Evolutionary conservation across 1,139 yeast species (phyloP), one percentile per base, ranked within the genome.

Genomic region (Blastobotrys elegans): DNA sequence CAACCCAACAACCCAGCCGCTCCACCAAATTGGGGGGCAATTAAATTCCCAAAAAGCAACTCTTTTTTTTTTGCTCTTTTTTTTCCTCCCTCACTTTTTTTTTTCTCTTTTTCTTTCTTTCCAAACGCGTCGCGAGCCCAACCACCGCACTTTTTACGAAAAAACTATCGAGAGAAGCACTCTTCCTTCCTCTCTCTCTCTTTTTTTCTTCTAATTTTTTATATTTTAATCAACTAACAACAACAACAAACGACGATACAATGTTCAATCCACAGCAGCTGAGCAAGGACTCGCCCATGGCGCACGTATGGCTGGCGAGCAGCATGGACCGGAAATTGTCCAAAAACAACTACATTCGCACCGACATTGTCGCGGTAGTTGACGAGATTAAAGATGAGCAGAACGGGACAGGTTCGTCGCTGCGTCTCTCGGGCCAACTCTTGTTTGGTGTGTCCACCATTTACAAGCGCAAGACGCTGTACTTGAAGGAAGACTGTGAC

Each of bases 271-370:
- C 46, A 18, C 45, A 45, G 32, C 44, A 46, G 30, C 30, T 48
- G 41, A 70, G 85, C 7, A 80, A 77, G 53, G 83, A 83, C 61
- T 94, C 95, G 2, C 95, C 96, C 1, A 70, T 89, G 57, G 95
- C 95, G 4, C 85, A 84, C 56, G 92, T 88, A 14, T 90, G 97
- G 97, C 74, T 90, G 47, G 97, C 97, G 2, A 92, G 96, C 30
- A 89, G 87, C 63, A 76, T 87, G 66, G 95, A 86, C 58, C 80
- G 82, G 60, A 85, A 84, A 58, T 74, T 90, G 41, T 76, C 95
- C 40, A 85, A 86, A 62, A 80, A 79, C 50, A 92, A 89, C 61
- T 75, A 85, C 44, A 69, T 88, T 46, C 81, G 77, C 58, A 81
- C 96, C 20, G 79, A 84, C 60, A 82, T 90, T 52, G 66, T 77